These are phyloP conservation scores for Leccinum rimulosum DNA, from an alignment of 768 basidiomycete species.

Conservation along the genomic window DNA sequence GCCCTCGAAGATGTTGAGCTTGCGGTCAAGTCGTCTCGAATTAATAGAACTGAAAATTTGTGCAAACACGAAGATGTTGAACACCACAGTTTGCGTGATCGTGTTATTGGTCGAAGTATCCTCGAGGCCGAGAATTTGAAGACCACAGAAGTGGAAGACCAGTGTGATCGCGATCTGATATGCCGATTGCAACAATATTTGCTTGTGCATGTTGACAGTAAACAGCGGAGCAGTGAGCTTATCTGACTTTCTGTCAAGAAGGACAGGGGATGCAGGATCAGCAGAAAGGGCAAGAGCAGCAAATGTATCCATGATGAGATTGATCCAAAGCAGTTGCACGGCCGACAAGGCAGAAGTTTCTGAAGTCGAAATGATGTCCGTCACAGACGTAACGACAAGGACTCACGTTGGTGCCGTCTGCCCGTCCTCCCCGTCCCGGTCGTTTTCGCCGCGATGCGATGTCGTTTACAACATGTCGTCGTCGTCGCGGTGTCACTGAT, in stretches of 20 bases:
- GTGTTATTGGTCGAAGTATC: slow-evolving; percentile 34
- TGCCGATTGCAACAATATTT: slow-evolving; percentile 84
- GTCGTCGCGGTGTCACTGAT: too few species aligned
- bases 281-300: slow-evolving; percentile 97
- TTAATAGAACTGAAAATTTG: slow-evolving; percentile 98
- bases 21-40: slow-evolving; percentile 80
- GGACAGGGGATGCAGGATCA: slow-evolving; percentile 80
- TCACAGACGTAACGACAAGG: slow-evolving; percentile 88
- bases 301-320: slow-evolving; percentile 98
- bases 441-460: too few species aligned
- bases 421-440: too few species aligned
- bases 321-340: slow-evolving; percentile 97
- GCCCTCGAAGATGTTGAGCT: slow-evolving; percentile 87
- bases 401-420: slow-evolving; percentile 78
- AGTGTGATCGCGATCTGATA: slow-evolving; percentile 86
- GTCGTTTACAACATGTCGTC: too few species aligned
- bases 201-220: slow-evolving; percentile 93
- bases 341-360: slow-evolving; percentile 90
- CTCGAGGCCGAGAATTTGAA: slow-evolving; percentile 62
- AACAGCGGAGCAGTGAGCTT: slow-evolving; percentile 87
- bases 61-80: slow-evolving; percentile 98
- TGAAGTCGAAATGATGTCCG: slow-evolving; percentile 74
- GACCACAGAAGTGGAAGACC: slow-evolving; percentile 85
- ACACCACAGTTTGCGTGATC: slow-evolving; percentile 81
- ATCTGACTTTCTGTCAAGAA: slow-evolving; percentile 90